A percentile compares a stretch with the other conserved stretches of the same genome.
Conservation (phyloP, 306 rosid species). For the Amphicarpaea edgeworthii region DNA sequence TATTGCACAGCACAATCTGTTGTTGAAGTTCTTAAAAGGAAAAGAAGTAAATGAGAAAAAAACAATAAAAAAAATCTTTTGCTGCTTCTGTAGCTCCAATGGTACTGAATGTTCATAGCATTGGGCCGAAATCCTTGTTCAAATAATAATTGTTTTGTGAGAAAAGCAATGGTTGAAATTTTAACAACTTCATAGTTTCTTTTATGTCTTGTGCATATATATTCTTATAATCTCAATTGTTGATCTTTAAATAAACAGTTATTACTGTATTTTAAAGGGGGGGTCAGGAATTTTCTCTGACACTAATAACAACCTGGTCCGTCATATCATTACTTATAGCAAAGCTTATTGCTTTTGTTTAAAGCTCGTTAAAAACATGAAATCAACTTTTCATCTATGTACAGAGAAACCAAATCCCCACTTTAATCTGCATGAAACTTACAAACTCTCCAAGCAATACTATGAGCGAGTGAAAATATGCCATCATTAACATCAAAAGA, state of each 20-base stretch:
- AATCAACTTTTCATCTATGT: neutral
- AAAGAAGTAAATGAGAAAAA: slow-evolving; percentile 39
- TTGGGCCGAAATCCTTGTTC: slow-evolving; percentile 25
- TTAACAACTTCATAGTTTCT: neutral
- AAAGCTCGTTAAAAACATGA: neutral
- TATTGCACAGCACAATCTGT: slow-evolving; percentile 85
- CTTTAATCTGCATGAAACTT: slow-evolving; percentile 2
- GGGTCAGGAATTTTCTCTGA: neutral
- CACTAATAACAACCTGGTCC: neutral
- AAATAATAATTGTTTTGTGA: neutral
- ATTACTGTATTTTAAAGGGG: neutral
- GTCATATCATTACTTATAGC: slow-evolving; percentile 29
- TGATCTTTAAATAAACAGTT: neutral
- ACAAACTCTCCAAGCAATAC: neutral
- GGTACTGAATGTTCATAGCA: slow-evolving; percentile 33
- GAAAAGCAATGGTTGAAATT: neutral
- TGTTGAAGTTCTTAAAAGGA: slow-evolving; percentile 68
- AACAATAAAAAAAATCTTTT: neutral
- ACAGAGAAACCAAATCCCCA: slow-evolving; percentile 23
- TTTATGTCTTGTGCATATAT: neutral
- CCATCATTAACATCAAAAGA: slow-evolving; percentile 9
- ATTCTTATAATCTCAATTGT: neutral
- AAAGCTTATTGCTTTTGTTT: slow-evolving; percentile 1
- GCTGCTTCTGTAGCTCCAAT: slow-evolving; percentile 22
- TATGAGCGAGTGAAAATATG: slow-evolving; percentile 19